Percentiles rank a stretch among this genome's conserved stretches.
Conservation (phyloP, 1,284 basidiomycete genomes). For the Cryptococcus sp. region DNA sequence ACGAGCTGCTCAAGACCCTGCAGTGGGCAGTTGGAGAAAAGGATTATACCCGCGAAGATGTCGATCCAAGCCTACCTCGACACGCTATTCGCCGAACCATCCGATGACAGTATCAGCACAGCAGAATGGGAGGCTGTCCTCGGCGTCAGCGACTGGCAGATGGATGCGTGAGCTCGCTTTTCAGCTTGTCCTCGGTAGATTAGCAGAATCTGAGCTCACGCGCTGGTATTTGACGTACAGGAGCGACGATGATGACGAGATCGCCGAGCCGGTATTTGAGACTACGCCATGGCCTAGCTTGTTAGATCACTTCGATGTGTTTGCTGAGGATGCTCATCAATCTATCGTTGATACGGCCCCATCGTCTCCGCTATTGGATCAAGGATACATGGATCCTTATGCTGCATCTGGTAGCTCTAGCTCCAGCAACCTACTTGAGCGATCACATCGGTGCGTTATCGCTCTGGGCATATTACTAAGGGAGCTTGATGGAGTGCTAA, state of each 20-base stretch:
- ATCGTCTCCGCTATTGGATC: no score
- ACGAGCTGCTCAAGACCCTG: no score
- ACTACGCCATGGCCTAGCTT: conserved; percentile 23
- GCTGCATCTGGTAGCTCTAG: no score
- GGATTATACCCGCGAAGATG: conserved; percentile 6
- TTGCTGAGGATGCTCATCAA: background rate
- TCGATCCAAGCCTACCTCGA: conserved; percentile 19
- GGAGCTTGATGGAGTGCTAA: background rate
- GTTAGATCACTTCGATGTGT: conserved; percentile 14
- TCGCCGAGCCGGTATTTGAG: conserved; percentile 11
- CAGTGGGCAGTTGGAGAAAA: no score
- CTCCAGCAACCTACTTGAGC: conserved; percentile 4
- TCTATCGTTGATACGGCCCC: no score
- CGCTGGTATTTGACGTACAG: no score
- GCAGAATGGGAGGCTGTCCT: conserved; percentile 18
- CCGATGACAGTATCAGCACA: no score
- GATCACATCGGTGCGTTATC: conserved; percentile 12
- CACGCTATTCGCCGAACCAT: conserved; percentile 5
- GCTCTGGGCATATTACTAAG: background rate
- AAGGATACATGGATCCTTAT: no score
- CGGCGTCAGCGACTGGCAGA: conserved; percentile 1
- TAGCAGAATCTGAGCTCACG: no score
- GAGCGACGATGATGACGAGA: background rate
- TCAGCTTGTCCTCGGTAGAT: background rate
- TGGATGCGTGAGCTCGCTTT: conserved; percentile 4